These are phyloP conservation scores for Draba incana DNA, from an alignment of 345 rosid species.

Conservation along the genomic window DNA sequence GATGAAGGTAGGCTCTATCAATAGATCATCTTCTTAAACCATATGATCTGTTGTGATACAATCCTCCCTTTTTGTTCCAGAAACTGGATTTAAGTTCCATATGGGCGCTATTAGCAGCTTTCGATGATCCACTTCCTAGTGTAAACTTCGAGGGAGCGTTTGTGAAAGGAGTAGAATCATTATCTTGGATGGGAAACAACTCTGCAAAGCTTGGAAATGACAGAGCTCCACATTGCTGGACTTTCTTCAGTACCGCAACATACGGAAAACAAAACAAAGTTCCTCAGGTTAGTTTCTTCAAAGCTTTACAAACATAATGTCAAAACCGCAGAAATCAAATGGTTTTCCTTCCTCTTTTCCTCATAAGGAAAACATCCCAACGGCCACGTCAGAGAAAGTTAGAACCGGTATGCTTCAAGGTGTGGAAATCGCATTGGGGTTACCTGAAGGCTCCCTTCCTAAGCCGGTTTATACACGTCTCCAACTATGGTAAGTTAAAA, in stretches of 20 bases:
- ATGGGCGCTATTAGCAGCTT: constrained; percentile 95
- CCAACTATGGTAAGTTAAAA: constrained; percentile 70
- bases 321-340: constrained; percentile 11
- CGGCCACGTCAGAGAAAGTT: constrained; percentile 73
- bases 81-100: constrained; percentile 76
- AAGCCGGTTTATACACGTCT: constrained; percentile 59
- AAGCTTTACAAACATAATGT: too few species aligned
- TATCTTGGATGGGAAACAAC: constrained; percentile 96
- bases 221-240: constrained; percentile 67
- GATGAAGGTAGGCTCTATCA: constrained; percentile 68
- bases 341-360: background rate
- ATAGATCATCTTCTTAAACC: background rate
- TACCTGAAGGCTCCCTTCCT: constrained; percentile 65
- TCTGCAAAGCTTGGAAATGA: constrained; percentile 59
- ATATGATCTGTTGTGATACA: constrained; percentile 13
- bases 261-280: constrained; percentile 87
- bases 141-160: constrained; percentile 81
- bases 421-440: constrained; percentile 71
- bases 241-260: constrained; percentile 80
- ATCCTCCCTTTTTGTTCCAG: constrained; percentile 39
- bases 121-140: constrained; percentile 80
- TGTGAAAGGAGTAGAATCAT: constrained; percentile 76
- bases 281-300: constrained; percentile 79
- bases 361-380: constrained; percentile 93
- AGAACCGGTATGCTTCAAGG: constrained; percentile 74